Evolutionary conservation across 148 eudicot genomes (phyloP).

Genomic region (Camellia japonica): DNA sequence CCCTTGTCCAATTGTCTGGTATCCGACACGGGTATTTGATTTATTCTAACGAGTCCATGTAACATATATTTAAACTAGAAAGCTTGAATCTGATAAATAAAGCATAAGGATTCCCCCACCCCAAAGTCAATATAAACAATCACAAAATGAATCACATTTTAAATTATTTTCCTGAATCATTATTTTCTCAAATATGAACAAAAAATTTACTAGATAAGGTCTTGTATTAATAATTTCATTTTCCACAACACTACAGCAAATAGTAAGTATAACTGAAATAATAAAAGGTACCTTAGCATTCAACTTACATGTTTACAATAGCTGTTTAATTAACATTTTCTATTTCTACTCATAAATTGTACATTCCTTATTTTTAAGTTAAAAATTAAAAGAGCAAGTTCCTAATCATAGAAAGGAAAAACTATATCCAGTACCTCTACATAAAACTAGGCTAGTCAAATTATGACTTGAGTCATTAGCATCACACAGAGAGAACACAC

Average conservation of each 20-base stretch:
- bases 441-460: background rate
- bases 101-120: background rate
- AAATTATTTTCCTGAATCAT: background rate
- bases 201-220: background rate
- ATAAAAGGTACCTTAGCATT: background rate
- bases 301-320: background rate
- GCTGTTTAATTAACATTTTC: background rate
- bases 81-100: too few species aligned
- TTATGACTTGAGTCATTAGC: background rate
- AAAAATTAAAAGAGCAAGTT: background rate
- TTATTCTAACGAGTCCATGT: too few species aligned
- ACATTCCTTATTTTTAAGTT: background rate
- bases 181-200: background rate
- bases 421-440: background rate
- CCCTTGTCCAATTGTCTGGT: too few species aligned
- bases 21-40: too few species aligned
- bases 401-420: background rate
- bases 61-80: too few species aligned
- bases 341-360: background rate
- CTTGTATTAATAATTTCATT: background rate
- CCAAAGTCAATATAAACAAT: background rate
- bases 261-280: background rate
- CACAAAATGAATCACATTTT: background rate
- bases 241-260: background rate
- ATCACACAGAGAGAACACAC: background rate